Evolutionary conservation across 1,284 basidiomycete species (phyloP).

Genomic region (Cutaneotrichosporon sp.): DNA sequence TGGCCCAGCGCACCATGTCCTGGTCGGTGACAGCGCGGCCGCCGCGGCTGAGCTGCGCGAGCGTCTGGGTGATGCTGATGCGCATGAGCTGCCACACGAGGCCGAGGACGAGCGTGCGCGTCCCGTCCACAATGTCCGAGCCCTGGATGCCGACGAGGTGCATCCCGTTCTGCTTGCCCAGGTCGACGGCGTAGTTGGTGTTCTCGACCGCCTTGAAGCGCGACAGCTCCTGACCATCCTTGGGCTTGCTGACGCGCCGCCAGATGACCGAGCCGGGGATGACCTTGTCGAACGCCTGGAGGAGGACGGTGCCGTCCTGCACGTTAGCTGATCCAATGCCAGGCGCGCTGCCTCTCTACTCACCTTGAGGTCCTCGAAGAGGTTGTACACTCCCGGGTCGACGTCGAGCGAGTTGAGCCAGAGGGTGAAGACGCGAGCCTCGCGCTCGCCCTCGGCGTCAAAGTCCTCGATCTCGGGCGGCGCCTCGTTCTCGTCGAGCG

Average conservation of each 20-base stretch:
- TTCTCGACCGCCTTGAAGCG: constrained; percentile 98
- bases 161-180: constrained; percentile 90
- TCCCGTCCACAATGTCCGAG: constrained; percentile 92
- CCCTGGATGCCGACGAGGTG: constrained; percentile 97
- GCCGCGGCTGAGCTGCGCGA: constrained; percentile 72
- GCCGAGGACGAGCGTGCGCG: constrained; percentile 87
- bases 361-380: constrained; percentile 87
- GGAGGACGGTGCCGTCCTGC: constrained; percentile 75
- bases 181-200: constrained; percentile 93
- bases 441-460: constrained; percentile 96
- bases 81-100: constrained; percentile 98
- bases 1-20: constrained; percentile 97
- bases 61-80: constrained; percentile 85
- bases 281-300: constrained; percentile 97
- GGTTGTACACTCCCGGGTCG: constrained; percentile 92
- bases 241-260: constrained; percentile 92
- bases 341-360: too few species aligned
- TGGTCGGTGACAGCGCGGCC: constrained; percentile 81
- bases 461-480: constrained; percentile 86
- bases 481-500: constrained; percentile 82
- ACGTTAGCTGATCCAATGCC: too few species aligned
- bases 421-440: constrained; percentile 94
- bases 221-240: constrained; percentile 79
- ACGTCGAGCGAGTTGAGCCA: constrained; percentile 98
- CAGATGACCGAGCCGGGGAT: constrained; percentile 88